These are phyloP conservation scores for Echeveria elegans DNA, from an alignment of 164 flowering plant species.

Conservation along the genomic window DNA sequence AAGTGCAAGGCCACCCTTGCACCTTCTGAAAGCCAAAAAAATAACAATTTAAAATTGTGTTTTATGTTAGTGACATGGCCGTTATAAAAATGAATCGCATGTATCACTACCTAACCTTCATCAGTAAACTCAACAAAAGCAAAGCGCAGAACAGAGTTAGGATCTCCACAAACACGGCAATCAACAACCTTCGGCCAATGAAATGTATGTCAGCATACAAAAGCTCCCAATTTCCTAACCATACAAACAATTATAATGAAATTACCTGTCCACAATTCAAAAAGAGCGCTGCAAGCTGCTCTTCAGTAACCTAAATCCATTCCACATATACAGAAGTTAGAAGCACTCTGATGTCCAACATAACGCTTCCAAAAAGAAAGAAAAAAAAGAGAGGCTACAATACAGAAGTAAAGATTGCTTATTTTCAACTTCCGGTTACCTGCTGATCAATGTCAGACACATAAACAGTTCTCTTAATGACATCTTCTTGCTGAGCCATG, in stretches of 20 bases:
- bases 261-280: slow-evolving; percentile 72
- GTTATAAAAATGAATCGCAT: neutral
- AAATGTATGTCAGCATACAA: neutral
- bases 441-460: slow-evolving; percentile 95
- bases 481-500: slow-evolving; percentile 73
- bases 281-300: slow-evolving; percentile 85
- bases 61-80: neutral
- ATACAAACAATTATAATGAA: neutral
- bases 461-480: slow-evolving; percentile 84
- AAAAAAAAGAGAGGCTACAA: neutral
- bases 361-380: neutral
- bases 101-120: slow-evolving; percentile 43
- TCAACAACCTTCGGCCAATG: slow-evolving; percentile 70
- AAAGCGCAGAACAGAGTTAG: slow-evolving; percentile 89
- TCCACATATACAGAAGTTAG: neutral
- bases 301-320: slow-evolving; percentile 74
- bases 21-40: slow-evolving; percentile 48
- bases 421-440: slow-evolving; percentile 33
- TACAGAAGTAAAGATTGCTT: neutral
- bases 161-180: slow-evolving; percentile 97
- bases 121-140: slow-evolving; percentile 93
- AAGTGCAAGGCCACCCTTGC: slow-evolving; percentile 81
- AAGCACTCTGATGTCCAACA: neutral
- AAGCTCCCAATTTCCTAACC: neutral
- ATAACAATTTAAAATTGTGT: neutral